Evolutionary conservation across 257 asterid genomes (phyloP).

Genomic region (Scutellaria barbata): DNA sequence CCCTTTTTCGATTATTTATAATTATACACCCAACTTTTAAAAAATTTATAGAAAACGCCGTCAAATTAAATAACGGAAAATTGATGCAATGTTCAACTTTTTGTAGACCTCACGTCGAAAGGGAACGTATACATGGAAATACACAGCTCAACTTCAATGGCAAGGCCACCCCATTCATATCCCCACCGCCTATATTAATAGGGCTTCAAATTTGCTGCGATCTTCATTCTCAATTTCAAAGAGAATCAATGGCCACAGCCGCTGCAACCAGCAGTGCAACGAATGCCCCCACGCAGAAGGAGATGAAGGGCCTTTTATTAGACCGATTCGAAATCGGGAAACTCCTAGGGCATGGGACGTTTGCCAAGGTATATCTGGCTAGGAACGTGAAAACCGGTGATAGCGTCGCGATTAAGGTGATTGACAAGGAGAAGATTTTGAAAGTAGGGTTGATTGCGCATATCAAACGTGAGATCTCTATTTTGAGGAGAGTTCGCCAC

Average conservation of each 20-base stretch:
- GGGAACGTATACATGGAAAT: conserved; percentile 6
- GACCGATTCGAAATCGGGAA: conserved; percentile 79
- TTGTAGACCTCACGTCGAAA: conserved; percentile 37
- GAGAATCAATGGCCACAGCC: conserved; percentile 43
- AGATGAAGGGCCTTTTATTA: conserved; percentile 59
- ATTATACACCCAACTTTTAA: not conserved
- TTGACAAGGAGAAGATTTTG: conserved; percentile 84
- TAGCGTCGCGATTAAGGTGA: conserved; percentile 80
- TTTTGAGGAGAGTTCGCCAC: conserved; percentile 84
- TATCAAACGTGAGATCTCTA: conserved; percentile 93
- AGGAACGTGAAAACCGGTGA: conserved; percentile 72
- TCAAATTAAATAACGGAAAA: conserved; percentile 2
- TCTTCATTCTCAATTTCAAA: not conserved
- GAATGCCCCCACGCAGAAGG: conserved; percentile 41
- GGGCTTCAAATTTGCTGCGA: not conserved
- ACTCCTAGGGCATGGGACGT: conserved; percentile 84
- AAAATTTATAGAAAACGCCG: conserved; percentile 28
- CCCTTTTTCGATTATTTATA: not conserved
- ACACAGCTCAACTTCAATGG: conserved; percentile 34
- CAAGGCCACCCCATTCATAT: conserved; percentile 25
- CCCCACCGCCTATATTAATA: conserved; percentile 28
- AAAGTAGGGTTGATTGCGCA: conserved; percentile 78
- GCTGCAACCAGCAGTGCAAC: conserved; percentile 29
- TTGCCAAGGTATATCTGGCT: conserved; percentile 92
- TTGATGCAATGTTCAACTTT: not conserved